Base-by-base conservation (phyloP, 2,329 filamentous ascomycete genomes). In the Stromatinia cepivora region DNA sequence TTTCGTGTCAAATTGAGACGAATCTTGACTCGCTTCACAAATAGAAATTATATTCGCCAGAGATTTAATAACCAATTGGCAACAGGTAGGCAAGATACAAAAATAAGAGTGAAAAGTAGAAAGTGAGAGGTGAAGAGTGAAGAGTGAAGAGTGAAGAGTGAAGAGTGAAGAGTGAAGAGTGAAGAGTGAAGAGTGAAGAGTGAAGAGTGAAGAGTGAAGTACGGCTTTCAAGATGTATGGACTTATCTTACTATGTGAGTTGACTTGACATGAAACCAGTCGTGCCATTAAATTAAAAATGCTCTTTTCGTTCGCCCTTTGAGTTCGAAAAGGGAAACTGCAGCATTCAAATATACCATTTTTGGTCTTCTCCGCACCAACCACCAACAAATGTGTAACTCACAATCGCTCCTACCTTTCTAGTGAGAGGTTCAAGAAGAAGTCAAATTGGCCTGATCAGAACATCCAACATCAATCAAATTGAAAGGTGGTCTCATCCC, bases 61-160 rank as follows among this genome's bases (percentile, higher is more conserved):
- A 48, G 8, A 48, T 48, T 20, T n/a, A 25, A 7, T 50, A 50
- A 25, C 22, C 36, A 62, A 48, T 36, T 6, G 36, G 3, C 6
- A 59, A 11, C n/a, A 59, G n/a, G 25, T 39, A 28, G 25, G 8
- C 17, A 59, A 59, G 56, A 45, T 45, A 50, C 4, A n/a, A 36
- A 50, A 62, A 36, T n/a, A 56, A 22, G 8, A 62, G 28, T 62
- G 42, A 62, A n/a, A 15, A 20, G 28, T 61, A 11, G 34, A n/a
- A 28, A 20, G 28, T 61, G 28, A 62, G 34, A 28, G 34, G 56
- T 58, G 34, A 59, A 45, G 42, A 48, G 56, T 58, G 34, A 59
- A 45, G 42, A 48, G 56, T 58, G 34, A 59, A 45, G 42, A 48
- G 56, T 58, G 34, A 59, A 45, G 42, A 48, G 56, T 58, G 34